Percentiles rank a stretch among this genome's conserved stretches.
These are phyloP conservation scores for Linderniella brevidens DNA, from an alignment of 257 asterid genomes.

Conservation along the genomic window DNA sequence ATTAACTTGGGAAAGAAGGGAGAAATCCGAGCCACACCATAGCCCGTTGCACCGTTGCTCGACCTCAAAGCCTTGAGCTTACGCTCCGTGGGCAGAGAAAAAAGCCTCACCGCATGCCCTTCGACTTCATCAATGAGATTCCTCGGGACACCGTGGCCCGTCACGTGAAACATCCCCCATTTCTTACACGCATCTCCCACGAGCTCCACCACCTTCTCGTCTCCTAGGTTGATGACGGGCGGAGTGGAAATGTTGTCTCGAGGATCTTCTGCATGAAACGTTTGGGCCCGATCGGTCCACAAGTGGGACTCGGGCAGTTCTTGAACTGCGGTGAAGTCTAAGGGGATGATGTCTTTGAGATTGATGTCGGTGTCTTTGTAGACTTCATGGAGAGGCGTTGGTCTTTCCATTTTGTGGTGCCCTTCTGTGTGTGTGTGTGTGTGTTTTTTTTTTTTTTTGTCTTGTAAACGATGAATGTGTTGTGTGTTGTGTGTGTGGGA, in stretches of 20 bases:
- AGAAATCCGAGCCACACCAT: constrained; percentile 57
- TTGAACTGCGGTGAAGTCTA: constrained; percentile 33
- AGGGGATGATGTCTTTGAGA: constrained; percentile 35
- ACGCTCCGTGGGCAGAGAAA: constrained; percentile 26
- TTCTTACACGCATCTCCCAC: constrained; percentile 37
- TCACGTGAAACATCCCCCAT: constrained; percentile 53
- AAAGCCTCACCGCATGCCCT: constrained; percentile 28
- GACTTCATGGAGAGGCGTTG: constrained; percentile 37
- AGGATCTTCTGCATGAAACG: not conserved
- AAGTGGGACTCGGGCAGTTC: constrained; percentile 47
- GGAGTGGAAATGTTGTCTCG: not conserved
- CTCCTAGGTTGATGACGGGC: constrained; percentile 36
- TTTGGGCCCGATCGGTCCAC: constrained; percentile 18
- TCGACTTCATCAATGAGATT: constrained; percentile 29
- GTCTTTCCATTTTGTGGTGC: not conserved
- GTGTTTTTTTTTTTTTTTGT: no score
- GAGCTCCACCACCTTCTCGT: constrained; percentile 25
- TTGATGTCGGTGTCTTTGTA: constrained; percentile 26
- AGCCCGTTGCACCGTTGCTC: constrained; percentile 49
- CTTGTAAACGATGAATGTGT: no score
- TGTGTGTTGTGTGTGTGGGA: no score
- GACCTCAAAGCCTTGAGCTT: constrained; percentile 37
- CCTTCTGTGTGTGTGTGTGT: no score
- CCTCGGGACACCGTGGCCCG: constrained; percentile 33
- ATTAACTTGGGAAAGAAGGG: constrained; percentile 41